Base-by-base conservation (phyloP, 2,329 filamentous ascomycete genomes). In the Epichloe amarillans region DNA sequence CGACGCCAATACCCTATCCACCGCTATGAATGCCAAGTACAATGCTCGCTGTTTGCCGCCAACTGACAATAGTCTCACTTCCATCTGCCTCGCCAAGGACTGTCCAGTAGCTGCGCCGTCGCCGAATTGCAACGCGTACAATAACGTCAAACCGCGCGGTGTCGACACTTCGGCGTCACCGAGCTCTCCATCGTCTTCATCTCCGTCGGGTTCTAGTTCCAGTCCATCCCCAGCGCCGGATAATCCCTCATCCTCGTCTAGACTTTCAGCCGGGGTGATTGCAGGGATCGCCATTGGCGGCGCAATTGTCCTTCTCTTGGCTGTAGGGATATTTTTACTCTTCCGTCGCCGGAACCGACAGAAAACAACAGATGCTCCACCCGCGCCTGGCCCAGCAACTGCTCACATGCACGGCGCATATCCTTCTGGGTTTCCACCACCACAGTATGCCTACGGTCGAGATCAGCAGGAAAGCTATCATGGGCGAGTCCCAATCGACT, bases 51-150 rank as follows among this genome's bases (percentile, higher is more conserved):
- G 63, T 40, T 55, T 51, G 26, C 49, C 60, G 11, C 49, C 60
- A 8, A 57, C 61, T 3, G 50, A 58, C 1, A 53, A 57, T 2
- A 50, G 52, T 37, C 56, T 65, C 4, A 56, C 53, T 30, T 60
- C 57, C 23, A 55, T 65, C n/a, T 64, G 63, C 50, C 57, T 62
- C 44, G 56, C 56, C 19, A 47, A 52, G 21, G 56, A 53, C 11
- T 65, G 63, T 51, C 61, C 62, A 1, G 53, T 62, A 1, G 62
- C 61, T 4, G 55, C 52, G 3, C 57, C 61, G 7, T 54, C 53
- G 38, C 47, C 57, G 36, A 56, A 64, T 42, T 65, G 63, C 50
- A 55, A 53, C 2, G 55, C 56, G 1, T 65, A 65, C 46, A 46
- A 41, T 0, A 52, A 62, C 43, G 40, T 64, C 14, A 49, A 49